phyloP scores from a whole-genome alignment of 2,329 filamentous ascomycete species.

The Talaromyces sp. region DNA sequence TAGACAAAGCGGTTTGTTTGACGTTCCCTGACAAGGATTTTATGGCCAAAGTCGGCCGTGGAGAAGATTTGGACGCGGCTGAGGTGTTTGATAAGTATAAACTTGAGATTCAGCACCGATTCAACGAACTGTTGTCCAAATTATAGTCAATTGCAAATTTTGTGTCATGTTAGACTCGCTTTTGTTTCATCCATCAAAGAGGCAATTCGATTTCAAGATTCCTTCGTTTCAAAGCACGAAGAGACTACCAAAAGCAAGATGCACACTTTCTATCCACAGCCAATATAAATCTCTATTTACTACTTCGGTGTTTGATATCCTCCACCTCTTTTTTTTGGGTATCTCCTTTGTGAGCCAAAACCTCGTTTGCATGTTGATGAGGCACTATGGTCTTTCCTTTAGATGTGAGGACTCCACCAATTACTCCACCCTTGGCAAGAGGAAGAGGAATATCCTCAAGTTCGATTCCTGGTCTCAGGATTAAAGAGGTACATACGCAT shows the following conservation, averaged over 20 bases:
- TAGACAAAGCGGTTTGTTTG: background rate
- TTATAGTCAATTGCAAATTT: background rate
- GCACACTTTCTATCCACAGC: background rate
- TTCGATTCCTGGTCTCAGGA: background rate
- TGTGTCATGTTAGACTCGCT: background rate
- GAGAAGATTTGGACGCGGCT: background rate
- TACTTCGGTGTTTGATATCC: background rate
- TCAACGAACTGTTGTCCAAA: background rate
- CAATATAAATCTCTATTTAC: background rate
- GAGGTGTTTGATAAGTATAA: background rate
- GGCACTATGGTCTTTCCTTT: background rate
- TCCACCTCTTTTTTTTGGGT: background rate
- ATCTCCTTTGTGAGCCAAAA: background rate
- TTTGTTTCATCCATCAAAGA: background rate
- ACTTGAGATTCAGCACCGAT: slow-evolving; percentile 5
- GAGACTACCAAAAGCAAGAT: background rate
- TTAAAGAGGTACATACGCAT: background rate
- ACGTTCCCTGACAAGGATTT: background rate
- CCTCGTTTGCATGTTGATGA: background rate
- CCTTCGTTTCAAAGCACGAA: background rate
- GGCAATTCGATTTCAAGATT: background rate
- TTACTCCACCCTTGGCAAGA: too few relatives aligned
- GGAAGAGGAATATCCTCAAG: background rate
- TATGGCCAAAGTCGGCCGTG: background rate
- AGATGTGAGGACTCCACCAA: background rate